Evolutionary conservation across 306 rosid genomes (phyloP), one percentile per base, ranked within the genome.

Genomic region (Prunus mira): DNA sequence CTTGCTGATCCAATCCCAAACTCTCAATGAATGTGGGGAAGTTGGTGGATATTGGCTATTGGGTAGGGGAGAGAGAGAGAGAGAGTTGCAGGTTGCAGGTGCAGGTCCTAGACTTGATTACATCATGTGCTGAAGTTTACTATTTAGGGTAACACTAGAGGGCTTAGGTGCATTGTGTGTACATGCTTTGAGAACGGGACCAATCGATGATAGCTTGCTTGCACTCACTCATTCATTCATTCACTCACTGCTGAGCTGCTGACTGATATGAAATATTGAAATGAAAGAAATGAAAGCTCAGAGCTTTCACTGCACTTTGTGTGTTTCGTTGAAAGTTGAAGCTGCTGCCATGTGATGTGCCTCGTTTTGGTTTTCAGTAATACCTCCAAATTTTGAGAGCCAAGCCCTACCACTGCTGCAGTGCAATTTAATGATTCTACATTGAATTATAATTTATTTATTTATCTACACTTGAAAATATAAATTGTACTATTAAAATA

Each of bases 251-350:
- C 38, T 20, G 51, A 45, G 43, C 43, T 18, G 22, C 43, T 18
- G 57, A 55, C 14, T 25, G 87, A 38, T 38, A 72, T 83, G 82
- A 80, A 14, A 15, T 18, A 84, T 76, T 79, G 85, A 84, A 89
- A 87, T 50, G 85, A 72, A 76, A 74, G 83, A 79, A 67, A 46
- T 78, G 89, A 76, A 85, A 82, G 73, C 27, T 76, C 57, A 51
- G 65, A 80, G 89, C 83, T 77, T 85, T 80, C 87, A 80, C 79
- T 6, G 43, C 43, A 74, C 84, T 75, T 82, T 82, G 43, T 38
- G 43, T 38, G 43, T 38, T 9, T 1, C 84, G 78, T 78, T 84
- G 62, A 20, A 56, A 56, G 27, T n/a, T 56, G 25, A 20, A 28
- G 3, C 20, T 8, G 20, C 18, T 27, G 57, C 85, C 61, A 80